These are phyloP conservation scores for Acacia confusa DNA, from an alignment of 306 rosid genomes.

Conservation along the genomic window DNA sequence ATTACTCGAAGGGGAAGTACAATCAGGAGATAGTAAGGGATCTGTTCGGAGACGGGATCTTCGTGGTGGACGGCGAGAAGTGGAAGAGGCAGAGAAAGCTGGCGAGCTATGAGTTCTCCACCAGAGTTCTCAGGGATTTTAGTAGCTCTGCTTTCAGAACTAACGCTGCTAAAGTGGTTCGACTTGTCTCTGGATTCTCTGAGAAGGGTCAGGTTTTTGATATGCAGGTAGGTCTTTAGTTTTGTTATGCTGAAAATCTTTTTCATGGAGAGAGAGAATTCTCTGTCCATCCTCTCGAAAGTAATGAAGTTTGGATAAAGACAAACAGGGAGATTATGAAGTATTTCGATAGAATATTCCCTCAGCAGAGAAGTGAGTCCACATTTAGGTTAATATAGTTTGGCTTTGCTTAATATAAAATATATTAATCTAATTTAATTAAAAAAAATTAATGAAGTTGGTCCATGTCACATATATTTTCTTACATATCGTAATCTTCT, in stretches of 20 bases:
- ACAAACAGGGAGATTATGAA: too few relatives aligned
- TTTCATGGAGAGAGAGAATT: not conserved
- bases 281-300: too few relatives aligned
- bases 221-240: conserved; percentile 51
- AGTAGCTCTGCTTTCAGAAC: conserved; percentile 56
- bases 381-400: too few relatives aligned
- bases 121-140: conserved; percentile 69
- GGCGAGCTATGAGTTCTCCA: conserved; percentile 67
- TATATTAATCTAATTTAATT: too few relatives aligned
- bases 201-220: conserved; percentile 44
- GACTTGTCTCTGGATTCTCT: conserved; percentile 35
- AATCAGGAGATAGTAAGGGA: conserved; percentile 39
- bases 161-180: conserved; percentile 58
- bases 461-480: too few relatives aligned
- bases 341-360: too few relatives aligned
- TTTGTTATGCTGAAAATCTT: not conserved
- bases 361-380: too few relatives aligned
- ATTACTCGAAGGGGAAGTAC: conserved; percentile 55
- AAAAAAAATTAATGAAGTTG: too few relatives aligned
- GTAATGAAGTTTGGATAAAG: too few relatives aligned
- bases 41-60: conserved; percentile 71
- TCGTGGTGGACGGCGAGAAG: conserved; percentile 61
- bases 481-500: too few relatives aligned
- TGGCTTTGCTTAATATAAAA: too few relatives aligned
- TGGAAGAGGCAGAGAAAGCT: conserved; percentile 82